phyloP scores from a whole-genome alignment of 116 monocot species.

The Phalaenopsis hybrid region DNA sequence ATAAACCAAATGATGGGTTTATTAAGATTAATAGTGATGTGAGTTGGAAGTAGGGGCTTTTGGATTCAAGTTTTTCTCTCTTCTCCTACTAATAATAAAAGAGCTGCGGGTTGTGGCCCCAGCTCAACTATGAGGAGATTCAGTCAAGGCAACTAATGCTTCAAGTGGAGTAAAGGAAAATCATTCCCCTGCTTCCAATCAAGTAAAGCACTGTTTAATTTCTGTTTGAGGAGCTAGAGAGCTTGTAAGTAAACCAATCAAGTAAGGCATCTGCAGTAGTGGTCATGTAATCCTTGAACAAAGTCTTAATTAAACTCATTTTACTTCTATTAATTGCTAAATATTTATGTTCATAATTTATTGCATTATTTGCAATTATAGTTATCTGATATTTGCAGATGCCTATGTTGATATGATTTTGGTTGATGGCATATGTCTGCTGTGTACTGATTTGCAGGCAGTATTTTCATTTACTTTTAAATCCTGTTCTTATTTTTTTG shows the following conservation, averaged over 20 bases:
- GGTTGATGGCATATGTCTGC: conserved; percentile 79
- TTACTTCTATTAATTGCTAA: neutral
- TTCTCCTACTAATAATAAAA: neutral
- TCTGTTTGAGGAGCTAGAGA: no score
- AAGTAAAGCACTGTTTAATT: no score
- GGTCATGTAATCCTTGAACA: neutral
- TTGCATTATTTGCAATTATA: neutral
- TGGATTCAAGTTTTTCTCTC: neutral
- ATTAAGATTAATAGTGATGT: no score
- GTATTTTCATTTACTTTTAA: neutral
- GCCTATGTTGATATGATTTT: conserved; percentile 88
- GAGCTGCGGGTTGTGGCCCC: conserved; percentile 16
- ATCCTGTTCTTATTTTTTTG: neutral
- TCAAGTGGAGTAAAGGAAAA: no score
- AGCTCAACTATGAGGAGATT: conserved; percentile 12
- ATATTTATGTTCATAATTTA: neutral
- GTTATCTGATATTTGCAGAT: conserved; percentile 37
- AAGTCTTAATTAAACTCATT: neutral
- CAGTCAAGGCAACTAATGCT: conserved; percentile 5
- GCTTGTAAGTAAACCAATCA: no score
- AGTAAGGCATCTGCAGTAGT: neutral
- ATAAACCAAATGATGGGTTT: no score
- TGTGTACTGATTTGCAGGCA: conserved; percentile 96
- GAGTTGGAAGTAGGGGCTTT: no score
- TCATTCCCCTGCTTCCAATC: no score